Percentiles rank a stretch among this genome's conserved stretches.
Evolutionary conservation across 805 yeast species (phyloP).

Genomic region (Starmerella stellata): DNA sequence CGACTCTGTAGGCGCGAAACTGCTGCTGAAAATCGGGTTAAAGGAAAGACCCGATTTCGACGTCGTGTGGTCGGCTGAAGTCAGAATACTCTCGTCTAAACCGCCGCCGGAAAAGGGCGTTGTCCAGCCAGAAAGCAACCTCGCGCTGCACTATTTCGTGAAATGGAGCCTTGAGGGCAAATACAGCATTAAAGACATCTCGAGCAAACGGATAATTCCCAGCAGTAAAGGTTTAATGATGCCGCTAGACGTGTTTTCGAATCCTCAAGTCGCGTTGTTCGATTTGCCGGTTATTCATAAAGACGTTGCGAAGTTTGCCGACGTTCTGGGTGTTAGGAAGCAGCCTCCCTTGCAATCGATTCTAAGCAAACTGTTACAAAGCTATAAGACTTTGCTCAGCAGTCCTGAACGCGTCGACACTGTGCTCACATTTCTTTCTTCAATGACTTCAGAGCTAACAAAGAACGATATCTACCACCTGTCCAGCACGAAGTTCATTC

Average conservation of each 20-base stretch:
- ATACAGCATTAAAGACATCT: constrained; percentile 2
- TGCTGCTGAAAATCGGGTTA: constrained; percentile 22
- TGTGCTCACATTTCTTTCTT: constrained; percentile 19
- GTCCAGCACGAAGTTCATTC: constrained; percentile 17
- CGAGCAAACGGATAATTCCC: constrained; percentile 14
- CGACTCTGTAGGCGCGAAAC: constrained; percentile 17
- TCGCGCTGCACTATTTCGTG: constrained; percentile 21
- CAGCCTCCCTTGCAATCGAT: constrained; percentile 16
- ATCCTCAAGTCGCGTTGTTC: constrained; percentile 16
- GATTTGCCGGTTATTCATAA: constrained; percentile 19
- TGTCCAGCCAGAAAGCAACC: background rate
- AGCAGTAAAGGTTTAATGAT: constrained; percentile 5
- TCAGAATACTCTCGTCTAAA: background rate
- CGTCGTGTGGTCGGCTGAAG: constrained; percentile 12
- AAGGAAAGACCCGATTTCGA: constrained; percentile 16
- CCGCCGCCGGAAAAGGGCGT: background rate
- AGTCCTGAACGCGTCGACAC: constrained; percentile 14
- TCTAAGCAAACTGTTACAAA: background rate
- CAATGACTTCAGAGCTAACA: constrained; percentile 10
- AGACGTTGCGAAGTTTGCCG: constrained; percentile 16
- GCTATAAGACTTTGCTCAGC: background rate
- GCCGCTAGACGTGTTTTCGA: constrained; percentile 18
- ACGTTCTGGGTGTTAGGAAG: constrained; percentile 20
- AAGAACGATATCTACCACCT: constrained; percentile 13
- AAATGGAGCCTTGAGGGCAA: constrained; percentile 17